Evolutionary conservation across 352 stramenopile genomes (phyloP).

Genomic region (Pythium myriotylum): DNA sequence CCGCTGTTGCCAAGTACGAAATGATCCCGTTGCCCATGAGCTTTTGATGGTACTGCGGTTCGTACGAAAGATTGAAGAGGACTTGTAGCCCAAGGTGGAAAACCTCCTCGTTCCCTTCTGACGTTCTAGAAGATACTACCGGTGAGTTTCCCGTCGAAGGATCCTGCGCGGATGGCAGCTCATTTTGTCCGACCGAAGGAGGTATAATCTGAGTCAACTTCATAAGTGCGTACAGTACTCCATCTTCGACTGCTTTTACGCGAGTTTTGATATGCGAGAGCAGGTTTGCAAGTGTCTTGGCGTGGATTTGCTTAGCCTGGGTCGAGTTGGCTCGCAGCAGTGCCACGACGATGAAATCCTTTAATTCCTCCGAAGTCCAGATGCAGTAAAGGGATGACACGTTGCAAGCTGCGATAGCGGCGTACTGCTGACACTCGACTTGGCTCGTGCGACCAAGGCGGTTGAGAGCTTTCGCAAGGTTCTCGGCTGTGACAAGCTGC

Average conservation of each 20-base stretch:
- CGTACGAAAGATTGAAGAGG: conserved; percentile 78
- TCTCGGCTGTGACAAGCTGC: conserved; percentile 43
- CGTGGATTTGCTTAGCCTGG: conserved; percentile 83
- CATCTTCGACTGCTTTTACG: conserved; percentile 67
- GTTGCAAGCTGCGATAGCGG: conserved; percentile 79
- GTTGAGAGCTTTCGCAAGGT: conserved; percentile 72
- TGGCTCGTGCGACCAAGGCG: conserved; percentile 69
- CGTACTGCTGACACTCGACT: conserved; percentile 80
- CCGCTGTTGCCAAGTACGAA: conserved; percentile 58
- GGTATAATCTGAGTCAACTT: conserved; percentile 74
- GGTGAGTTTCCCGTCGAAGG: neutral
- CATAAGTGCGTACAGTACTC: conserved; percentile 79
- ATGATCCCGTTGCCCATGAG: conserved; percentile 75
- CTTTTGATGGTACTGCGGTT: conserved; percentile 67
- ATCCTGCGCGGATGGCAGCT: neutral
- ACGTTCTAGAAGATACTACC: neutral
- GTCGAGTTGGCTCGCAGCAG: conserved; percentile 75
- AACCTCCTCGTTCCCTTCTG: conserved; percentile 51
- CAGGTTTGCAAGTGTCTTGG: conserved; percentile 79
- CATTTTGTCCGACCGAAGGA: conserved; percentile 2
- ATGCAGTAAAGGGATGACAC: conserved; percentile 68
- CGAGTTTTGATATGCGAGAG: conserved; percentile 60
- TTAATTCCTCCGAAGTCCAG: conserved; percentile 73
- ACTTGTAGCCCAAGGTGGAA: conserved; percentile 72
- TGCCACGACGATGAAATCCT: conserved; percentile 83